A percentile compares a stretch with the other conserved stretches of the same genome.
phyloP scores from a whole-genome alignment of 306 rosid genomes.

The Canavalia ensiformis region DNA sequence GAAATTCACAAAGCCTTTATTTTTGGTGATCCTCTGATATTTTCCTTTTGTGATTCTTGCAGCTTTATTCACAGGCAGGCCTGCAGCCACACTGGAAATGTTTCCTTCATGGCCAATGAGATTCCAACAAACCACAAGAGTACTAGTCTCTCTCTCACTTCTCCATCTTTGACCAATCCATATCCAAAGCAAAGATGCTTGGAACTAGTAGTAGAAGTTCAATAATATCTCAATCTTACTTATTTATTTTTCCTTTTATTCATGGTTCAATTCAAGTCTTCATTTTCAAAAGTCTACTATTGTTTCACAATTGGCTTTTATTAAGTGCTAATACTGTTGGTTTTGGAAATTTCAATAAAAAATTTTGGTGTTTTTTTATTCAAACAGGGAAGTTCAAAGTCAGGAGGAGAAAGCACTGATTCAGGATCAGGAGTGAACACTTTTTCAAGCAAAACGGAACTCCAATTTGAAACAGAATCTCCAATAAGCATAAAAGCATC shows the following conservation, averaged over 20 bases:
- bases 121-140: slow-evolving; percentile 76
- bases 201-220: background rate
- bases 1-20: slow-evolving; percentile 46
- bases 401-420: slow-evolving; percentile 89
- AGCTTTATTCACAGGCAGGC: slow-evolving; percentile 82
- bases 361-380: slow-evolving; percentile 8
- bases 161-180: slow-evolving; percentile 62
- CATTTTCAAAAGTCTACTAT: slow-evolving; percentile 18
- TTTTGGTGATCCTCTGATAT: slow-evolving; percentile 65
- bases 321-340: background rate
- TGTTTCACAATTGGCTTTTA: background rate
- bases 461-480: slow-evolving; percentile 77
- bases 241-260: background rate
- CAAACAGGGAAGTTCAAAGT: slow-evolving; percentile 77
- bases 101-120: slow-evolving; percentile 99
- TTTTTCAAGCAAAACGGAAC: slow-evolving; percentile 66
- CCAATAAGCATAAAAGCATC: slow-evolving; percentile 73
- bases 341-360: slow-evolving; percentile 35
- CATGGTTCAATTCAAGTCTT: slow-evolving; percentile 39
- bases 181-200: slow-evolving; percentile 37
- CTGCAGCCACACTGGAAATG: slow-evolving; percentile 99
- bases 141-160: slow-evolving; percentile 50
- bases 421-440: slow-evolving; percentile 86
- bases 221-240: slow-evolving; percentile 19
- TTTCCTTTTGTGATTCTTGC: slow-evolving; percentile 67